Percentiles rank a stretch among this genome's conserved stretches.
These are phyloP conservation scores for Alternaria ventricosa DNA, from an alignment of 2,329 filamentous ascomycete species.

Conservation along the genomic window DNA sequence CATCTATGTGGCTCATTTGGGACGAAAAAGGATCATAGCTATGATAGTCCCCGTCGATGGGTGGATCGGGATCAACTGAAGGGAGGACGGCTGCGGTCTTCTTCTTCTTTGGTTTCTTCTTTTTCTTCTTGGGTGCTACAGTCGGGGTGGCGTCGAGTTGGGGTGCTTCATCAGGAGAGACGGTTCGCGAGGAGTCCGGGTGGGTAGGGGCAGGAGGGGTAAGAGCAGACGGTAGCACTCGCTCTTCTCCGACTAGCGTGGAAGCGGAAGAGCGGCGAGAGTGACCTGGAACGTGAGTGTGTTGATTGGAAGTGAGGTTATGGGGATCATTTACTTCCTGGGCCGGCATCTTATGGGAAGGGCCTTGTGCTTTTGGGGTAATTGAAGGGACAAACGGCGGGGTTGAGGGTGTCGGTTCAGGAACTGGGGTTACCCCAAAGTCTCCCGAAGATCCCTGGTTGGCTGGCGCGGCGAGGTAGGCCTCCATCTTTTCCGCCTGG, in stretches of 20 bases:
- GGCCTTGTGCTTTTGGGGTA: neutral
- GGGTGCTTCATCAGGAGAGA: neutral
- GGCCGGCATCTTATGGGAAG: conserved; percentile 8
- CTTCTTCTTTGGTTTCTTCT: conserved; percentile 44
- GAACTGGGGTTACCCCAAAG: conserved; percentile 8
- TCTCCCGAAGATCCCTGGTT: neutral
- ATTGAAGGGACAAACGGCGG: neutral
- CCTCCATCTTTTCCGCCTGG: conserved; percentile 16
- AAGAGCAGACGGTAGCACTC: neutral
- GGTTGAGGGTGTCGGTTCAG: conserved; percentile 2
- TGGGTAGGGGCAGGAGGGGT: neutral
- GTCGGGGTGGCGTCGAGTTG: neutral
- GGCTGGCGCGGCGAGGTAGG: neutral
- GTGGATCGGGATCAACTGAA: neutral
- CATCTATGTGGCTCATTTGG: conserved; percentile 19
- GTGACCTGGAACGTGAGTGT: conserved; percentile 1
- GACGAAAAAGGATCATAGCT: conserved; percentile 12
- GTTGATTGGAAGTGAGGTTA: neutral
- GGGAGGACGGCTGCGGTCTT: conserved; percentile 37
- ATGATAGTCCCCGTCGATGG: neutral
- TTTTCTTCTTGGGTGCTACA: conserved; percentile 20
- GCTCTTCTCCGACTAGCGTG: conserved; percentile 9
- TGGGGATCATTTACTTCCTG: conserved; percentile 5
- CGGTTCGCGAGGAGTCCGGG: neutral
- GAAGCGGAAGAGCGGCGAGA: conserved; percentile 5